A percentile compares a stretch with the other conserved stretches of the same genome.
phyloP scores from a whole-genome alignment of 805 yeast genomes.

The Ogataea trehalophila region DNA sequence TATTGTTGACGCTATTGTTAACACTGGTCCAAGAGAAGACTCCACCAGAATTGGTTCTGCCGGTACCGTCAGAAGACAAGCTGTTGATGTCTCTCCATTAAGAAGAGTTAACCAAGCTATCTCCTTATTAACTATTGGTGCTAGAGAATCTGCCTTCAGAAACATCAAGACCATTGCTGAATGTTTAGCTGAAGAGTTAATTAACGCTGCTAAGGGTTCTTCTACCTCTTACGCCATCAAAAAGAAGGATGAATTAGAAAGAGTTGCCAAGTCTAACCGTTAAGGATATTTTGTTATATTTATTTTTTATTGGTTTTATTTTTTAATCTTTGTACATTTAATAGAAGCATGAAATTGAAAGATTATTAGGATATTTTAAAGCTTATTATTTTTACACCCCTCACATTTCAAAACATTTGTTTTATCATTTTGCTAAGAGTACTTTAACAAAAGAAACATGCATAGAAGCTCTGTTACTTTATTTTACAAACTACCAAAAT shows the following conservation, averaged over 20 bases:
- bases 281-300: conserved; percentile 37
- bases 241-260: conserved; percentile 99
- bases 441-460: no score
- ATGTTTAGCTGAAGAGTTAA: conserved; percentile 99
- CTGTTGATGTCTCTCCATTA: conserved; percentile 99
- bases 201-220: conserved; percentile 99
- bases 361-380: background rate
- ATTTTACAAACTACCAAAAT: no score
- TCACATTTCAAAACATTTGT: no score
- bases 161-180: conserved; percentile 99
- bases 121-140: conserved; percentile 97
- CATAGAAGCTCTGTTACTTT: no score
- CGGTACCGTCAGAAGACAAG: conserved; percentile 99
- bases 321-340: conserved; percentile 13
- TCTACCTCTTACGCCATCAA: conserved; percentile 99
- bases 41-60: conserved; percentile 99
- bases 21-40: conserved; percentile 99
- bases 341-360: conserved; percentile 1
- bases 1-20: conserved; percentile 97
- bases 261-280: conserved; percentile 99
- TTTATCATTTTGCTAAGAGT: no score
- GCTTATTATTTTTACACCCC: no score
- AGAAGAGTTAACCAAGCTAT: conserved; percentile 99
- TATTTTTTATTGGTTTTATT: background rate
- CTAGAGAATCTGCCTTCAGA: conserved; percentile 99